Conservation (phyloP, 768 basidiomycete genomes). For the Saitozyma podzolica region DNA sequence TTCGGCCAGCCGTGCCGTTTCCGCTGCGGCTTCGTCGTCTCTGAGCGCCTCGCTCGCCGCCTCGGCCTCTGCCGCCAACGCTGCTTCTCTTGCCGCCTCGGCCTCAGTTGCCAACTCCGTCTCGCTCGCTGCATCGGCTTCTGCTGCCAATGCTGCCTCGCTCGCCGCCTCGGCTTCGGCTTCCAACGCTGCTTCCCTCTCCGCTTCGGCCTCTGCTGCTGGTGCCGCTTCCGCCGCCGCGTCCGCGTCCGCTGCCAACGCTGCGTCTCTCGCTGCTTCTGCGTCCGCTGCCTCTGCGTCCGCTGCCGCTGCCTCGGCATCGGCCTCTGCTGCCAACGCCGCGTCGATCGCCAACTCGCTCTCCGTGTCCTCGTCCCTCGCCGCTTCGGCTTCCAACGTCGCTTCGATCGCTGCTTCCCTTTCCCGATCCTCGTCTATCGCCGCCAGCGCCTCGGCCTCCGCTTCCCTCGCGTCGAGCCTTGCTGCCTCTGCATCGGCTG, state of each 20-base stretch:
- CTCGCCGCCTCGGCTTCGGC: neutral
- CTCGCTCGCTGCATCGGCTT: neutral
- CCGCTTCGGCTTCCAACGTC: no score
- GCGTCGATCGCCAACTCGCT: no score
- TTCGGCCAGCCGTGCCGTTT: neutral
- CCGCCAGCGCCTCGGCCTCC: neutral
- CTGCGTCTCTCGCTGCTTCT: neutral
- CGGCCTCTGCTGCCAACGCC: no score
- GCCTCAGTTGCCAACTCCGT: neutral
- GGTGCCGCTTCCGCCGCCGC: neutral
- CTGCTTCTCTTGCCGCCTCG: neutral
- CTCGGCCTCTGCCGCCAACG: neutral
- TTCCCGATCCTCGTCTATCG: no score
- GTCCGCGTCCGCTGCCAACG: conserved; percentile 3
- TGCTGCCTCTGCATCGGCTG: neutral
- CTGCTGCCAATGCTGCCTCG: neutral
- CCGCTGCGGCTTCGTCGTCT: neutral
- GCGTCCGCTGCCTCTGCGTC: no score
- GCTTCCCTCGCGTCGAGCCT: conserved; percentile 1
- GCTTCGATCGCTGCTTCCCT: no score
- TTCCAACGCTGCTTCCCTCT: neutral
- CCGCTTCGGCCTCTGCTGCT: neutral
- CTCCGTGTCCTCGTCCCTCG: no score
- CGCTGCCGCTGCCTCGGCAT: no score
- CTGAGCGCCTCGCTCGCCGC: neutral